These are phyloP conservation scores for Penicillium rolfsii DNA, from an alignment of 2,329 filamentous ascomycete species.

Conservation along the genomic window DNA sequence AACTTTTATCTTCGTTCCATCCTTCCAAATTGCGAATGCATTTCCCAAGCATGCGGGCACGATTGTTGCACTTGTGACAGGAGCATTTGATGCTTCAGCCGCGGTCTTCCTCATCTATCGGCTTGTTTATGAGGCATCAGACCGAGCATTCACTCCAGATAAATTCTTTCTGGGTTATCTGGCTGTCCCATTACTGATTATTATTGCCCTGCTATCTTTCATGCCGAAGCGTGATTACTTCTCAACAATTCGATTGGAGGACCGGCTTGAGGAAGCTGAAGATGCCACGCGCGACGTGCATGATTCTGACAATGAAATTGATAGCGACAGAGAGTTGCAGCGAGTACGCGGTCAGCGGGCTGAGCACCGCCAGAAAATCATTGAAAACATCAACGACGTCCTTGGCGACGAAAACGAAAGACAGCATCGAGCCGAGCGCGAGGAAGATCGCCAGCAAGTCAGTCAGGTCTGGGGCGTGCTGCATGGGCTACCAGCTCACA, in stretches of 20 bases:
- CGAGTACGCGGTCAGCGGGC: conserved; percentile 58
- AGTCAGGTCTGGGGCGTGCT: conserved; percentile 85
- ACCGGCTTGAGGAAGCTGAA: conserved; percentile 61
- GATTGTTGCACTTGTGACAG: conserved; percentile 76
- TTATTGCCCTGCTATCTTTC: conserved; percentile 66
- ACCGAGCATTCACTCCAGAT: conserved; percentile 49
- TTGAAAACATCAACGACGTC: conserved; percentile 70
- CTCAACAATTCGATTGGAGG: conserved; percentile 75
- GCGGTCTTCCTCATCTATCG: conserved; percentile 77
- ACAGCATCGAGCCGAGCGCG: conserved; percentile 61
- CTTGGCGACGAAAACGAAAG: conserved; percentile 66
- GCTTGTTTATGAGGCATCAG: conserved; percentile 66
- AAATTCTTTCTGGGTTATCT: conserved; percentile 74
- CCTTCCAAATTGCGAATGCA: conserved; percentile 80
- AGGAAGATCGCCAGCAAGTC: conserved; percentile 69
- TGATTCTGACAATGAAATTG: conserved; percentile 56
- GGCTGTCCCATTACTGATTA: conserved; percentile 67
- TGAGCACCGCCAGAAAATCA: conserved; percentile 62
- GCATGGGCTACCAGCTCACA: conserved; percentile 68
- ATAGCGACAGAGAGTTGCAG: conserved; percentile 53
- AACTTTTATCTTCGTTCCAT: conserved; percentile 78
- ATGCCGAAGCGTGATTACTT: conserved; percentile 76
- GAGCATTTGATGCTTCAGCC: conserved; percentile 80
- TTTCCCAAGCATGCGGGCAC: conserved; percentile 75
- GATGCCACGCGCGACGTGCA: conserved; percentile 45